Conservation (phyloP, 2,329 filamentous ascomycete genomes). For the Diaporthe sp. region DNA sequence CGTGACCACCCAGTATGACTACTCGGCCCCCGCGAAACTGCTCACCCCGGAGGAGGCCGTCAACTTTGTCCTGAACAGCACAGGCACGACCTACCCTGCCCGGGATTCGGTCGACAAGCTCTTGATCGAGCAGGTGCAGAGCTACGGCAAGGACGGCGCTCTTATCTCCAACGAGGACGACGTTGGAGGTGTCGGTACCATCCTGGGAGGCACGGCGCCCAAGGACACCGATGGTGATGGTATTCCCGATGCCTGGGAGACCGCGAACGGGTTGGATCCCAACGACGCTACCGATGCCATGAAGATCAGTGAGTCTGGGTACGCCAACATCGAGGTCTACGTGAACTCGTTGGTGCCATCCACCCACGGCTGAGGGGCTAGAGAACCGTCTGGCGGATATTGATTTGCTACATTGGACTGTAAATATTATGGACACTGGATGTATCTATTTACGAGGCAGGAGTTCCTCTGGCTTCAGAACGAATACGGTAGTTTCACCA, state of each 20-base stretch:
- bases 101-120: constrained; percentile 60
- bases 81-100: constrained; percentile 56
- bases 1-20: constrained; percentile 55
- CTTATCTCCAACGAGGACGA: constrained; percentile 61
- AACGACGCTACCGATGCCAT: constrained; percentile 57
- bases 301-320: constrained; percentile 57
- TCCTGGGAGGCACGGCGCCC: constrained; percentile 54
- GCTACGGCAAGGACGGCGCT: constrained; percentile 59
- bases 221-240: constrained; percentile 63
- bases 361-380: neutral
- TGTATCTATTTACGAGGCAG: constrained; percentile 4
- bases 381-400: neutral
- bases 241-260: constrained; percentile 64
- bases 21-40: constrained; percentile 57
- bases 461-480: neutral
- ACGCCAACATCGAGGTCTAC: constrained; percentile 63
- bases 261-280: constrained; percentile 56
- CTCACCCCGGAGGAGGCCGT: constrained; percentile 57
- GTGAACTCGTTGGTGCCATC: constrained; percentile 60
- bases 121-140: constrained; percentile 59
- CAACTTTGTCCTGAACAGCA: constrained; percentile 54
- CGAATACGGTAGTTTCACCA: neutral
- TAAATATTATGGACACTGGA: constrained; percentile 3
- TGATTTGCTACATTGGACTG: neutral
- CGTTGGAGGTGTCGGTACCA: constrained; percentile 55